These are phyloP conservation scores for Nakazawaea siamensis DNA, from an alignment of 805 yeast genomes.

Conservation along the genomic window DNA sequence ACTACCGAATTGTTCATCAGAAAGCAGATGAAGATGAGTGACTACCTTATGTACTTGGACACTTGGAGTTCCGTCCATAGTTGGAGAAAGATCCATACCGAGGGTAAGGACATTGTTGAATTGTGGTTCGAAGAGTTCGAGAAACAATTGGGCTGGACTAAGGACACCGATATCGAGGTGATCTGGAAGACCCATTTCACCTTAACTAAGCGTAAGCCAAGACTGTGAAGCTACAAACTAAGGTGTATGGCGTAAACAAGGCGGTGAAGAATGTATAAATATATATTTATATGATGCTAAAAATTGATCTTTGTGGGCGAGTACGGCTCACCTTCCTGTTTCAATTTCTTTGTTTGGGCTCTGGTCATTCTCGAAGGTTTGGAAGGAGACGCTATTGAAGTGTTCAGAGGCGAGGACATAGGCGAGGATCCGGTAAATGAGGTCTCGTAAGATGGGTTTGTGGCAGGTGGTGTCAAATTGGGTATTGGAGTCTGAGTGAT, in stretches of 20 bases:
- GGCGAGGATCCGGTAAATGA: too few species aligned
- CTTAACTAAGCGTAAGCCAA: slow-evolving; percentile 27
- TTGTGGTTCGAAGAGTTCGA: slow-evolving; percentile 15
- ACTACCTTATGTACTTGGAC: slow-evolving; percentile 15
- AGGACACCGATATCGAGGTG: slow-evolving; percentile 31
- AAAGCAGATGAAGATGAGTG: slow-evolving; percentile 12
- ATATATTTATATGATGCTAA: too few species aligned
- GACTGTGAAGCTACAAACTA: too few species aligned
- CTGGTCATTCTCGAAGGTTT: too few species aligned
- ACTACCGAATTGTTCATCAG: slow-evolving; percentile 14
- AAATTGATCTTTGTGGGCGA: too few species aligned
- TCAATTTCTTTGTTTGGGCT: too few species aligned
- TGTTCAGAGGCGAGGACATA: background rate
- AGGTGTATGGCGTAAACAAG: too few species aligned
- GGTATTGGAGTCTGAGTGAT: slow-evolving; percentile 8
- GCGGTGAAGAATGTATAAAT: too few species aligned
- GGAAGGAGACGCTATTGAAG: background rate
- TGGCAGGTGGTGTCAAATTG: slow-evolving; percentile 9
- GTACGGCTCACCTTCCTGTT: too few species aligned
- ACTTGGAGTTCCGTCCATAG: slow-evolving; percentile 19
- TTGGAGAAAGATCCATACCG: slow-evolving; percentile 16
- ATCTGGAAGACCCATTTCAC: slow-evolving; percentile 51
- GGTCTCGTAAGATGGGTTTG: background rate
- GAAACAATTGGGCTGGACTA: slow-evolving; percentile 34
- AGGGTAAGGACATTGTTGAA: slow-evolving; percentile 13